Percentiles rank a stretch among this genome's conserved stretches.
These are phyloP conservation scores for Suillus luteus DNA, from an alignment of 768 basidiomycete species.

Conservation along the genomic window DNA sequence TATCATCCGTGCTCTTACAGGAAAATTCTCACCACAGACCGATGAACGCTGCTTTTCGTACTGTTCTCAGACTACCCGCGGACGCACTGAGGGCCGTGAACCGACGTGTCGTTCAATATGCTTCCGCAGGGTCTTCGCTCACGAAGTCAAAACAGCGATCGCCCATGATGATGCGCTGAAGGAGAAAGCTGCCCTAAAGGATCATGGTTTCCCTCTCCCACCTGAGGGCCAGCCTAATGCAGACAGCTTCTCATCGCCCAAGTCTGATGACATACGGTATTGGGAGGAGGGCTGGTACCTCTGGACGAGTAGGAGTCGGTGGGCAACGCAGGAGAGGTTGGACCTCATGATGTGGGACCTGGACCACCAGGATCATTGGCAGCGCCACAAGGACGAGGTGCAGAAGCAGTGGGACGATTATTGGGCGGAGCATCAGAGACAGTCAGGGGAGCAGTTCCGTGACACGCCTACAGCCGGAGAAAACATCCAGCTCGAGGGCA, in stretches of 20 bases:
- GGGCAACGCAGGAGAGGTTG: slow-evolving; percentile 56
- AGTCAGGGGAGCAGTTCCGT: slow-evolving; percentile 22
- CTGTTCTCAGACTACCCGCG: slow-evolving; percentile 57
- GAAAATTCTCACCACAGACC: slow-evolving; percentile 56
- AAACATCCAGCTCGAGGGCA: slow-evolving; percentile 41
- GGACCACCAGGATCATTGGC: slow-evolving; percentile 47
- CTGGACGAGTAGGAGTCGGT: slow-evolving; percentile 60
- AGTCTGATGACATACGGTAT: slow-evolving; percentile 45
- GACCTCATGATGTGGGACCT: slow-evolving; percentile 61
- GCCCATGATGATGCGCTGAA: slow-evolving; percentile 33
- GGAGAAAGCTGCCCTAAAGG: slow-evolving; percentile 44
- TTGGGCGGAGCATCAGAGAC: slow-evolving; percentile 30
- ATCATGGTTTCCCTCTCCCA: slow-evolving; percentile 62
- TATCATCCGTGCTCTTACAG: slow-evolving; percentile 31
- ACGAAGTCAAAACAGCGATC: slow-evolving; percentile 60
- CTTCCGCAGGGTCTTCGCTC: slow-evolving; percentile 65
- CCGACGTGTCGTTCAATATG: slow-evolving; percentile 63
- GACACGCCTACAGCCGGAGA: slow-evolving; percentile 4
- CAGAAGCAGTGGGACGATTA: slow-evolving; percentile 57
- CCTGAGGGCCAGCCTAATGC: slow-evolving; percentile 59
- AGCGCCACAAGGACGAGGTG: slow-evolving; percentile 42
- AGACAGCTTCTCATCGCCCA: slow-evolving; percentile 18
- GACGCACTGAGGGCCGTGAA: slow-evolving; percentile 50
- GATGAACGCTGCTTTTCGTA: slow-evolving; percentile 70
- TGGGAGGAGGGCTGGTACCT: slow-evolving; percentile 82